Conservation (phyloP, 2,329 filamentous ascomycete genomes). For the Nemania sp. region DNA sequence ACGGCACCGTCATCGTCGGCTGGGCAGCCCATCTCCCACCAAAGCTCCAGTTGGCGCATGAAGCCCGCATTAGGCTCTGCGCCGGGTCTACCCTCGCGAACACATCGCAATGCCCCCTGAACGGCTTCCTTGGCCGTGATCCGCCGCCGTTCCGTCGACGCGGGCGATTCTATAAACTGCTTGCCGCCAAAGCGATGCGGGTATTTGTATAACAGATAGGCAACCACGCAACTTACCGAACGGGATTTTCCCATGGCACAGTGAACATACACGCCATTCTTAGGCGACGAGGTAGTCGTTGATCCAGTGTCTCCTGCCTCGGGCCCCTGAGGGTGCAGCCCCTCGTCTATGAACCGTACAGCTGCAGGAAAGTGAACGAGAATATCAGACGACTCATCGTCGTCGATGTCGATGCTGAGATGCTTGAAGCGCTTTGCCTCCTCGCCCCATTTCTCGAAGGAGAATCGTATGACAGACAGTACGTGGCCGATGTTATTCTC, state of each 20-base stretch:
- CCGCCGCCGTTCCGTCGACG: slow-evolving; percentile 45
- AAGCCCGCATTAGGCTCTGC: slow-evolving; percentile 92
- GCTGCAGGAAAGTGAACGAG: slow-evolving; percentile 78
- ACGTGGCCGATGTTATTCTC: slow-evolving; percentile 85
- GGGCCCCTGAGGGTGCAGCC: slow-evolving; percentile 50
- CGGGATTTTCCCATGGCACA: slow-evolving; percentile 97
- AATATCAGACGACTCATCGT: slow-evolving; percentile 87
- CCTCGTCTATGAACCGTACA: slow-evolving; percentile 82
- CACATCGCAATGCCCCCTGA: slow-evolving; percentile 65
- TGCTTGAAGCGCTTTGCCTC: slow-evolving; percentile 68
- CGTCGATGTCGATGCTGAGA: slow-evolving; percentile 82
- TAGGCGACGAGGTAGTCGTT: slow-evolving; percentile 19
- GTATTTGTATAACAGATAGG: slow-evolving; percentile 78
- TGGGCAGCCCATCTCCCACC: slow-evolving; percentile 85
- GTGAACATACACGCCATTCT: slow-evolving; percentile 57
- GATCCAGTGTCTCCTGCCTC: neutral
- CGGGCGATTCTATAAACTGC: slow-evolving; percentile 50
- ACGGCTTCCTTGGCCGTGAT: slow-evolving; percentile 55
- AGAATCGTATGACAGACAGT: slow-evolving; percentile 71
- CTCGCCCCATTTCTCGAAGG: slow-evolving; percentile 48
- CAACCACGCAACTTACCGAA: slow-evolving; percentile 81
- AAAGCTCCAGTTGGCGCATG: slow-evolving; percentile 84
- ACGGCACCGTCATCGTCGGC: slow-evolving; percentile 56
- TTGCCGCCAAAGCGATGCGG: slow-evolving; percentile 55
- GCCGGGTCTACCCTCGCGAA: slow-evolving; percentile 73